Evolutionary conservation across 345 rosid species (phyloP), one percentile per base, ranked within the genome.

Genomic region (Lepidium didymum): DNA sequence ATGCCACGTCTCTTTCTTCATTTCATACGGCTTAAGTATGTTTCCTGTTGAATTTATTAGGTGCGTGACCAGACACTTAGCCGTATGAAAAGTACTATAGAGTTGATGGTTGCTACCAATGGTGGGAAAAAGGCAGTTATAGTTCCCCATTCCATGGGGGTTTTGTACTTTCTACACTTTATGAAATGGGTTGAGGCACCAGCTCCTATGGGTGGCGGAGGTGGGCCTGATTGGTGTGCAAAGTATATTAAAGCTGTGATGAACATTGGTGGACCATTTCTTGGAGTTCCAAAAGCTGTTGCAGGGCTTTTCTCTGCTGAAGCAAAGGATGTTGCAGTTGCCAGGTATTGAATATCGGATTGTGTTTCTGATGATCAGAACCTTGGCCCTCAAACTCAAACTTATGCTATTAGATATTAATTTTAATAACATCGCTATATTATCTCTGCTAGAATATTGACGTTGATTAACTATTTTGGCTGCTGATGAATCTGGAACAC

Each of bases 181-280:
- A 89, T 94, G 96, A 94, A 94, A 76, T 94, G 99, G 99, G 97
- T 94, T 5, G 99, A 94, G 82, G 85, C 93, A 72, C 99, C 99
- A 21, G 87, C 90, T 81, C 97, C 97, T 15, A 78, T 87, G 89
- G 99, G 99, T 19, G 99, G 96, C 19, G 97, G 96, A 0, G 97
- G 99, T 33, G 99, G 96, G 46, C 82, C 91, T 10, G 89, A 82
- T 72, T 94, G 97, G 99, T 94, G 99, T 61, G 74, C 97, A 0
- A 94, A 87, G 81, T 79, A 94, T 86, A 89, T 94, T 58, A 94
- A 91, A 74, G 87, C 99, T 3, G 90, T 94, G 68, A 73, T 94
- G 81, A 94, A 94, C 56, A 91, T 94, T 37, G 99, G 96, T 56
- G 96, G 93, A 35, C 97, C 99, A 5, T 83, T 94, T 79, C 81